These are phyloP conservation scores for Ophiocordyceps polyrhachis-furcata DNA, from an alignment of 2,329 filamentous ascomycete genomes.

Conservation along the genomic window DNA sequence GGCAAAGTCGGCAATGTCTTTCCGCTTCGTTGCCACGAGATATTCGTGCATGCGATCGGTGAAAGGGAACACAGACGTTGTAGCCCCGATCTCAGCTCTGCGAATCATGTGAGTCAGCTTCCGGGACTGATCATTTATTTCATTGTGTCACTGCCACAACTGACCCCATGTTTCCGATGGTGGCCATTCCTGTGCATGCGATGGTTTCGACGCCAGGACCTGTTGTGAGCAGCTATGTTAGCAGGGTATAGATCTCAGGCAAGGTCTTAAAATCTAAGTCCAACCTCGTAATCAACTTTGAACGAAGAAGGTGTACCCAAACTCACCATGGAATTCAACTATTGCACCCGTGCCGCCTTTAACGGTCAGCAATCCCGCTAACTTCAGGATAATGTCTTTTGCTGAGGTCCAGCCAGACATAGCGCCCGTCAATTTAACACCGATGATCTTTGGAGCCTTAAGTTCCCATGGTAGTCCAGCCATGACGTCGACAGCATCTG, in stretches of 20 bases:
- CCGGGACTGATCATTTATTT: not conserved
- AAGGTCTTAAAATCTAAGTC: too few species aligned
- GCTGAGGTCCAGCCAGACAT: conserved; percentile 82
- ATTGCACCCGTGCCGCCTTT: conserved; percentile 86
- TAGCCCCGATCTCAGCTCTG: conserved; percentile 69
- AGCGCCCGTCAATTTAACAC: conserved; percentile 66
- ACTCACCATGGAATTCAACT: conserved; percentile 63
- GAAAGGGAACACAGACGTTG: conserved; percentile 88
- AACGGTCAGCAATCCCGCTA: conserved; percentile 81
- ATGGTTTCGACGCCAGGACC: conserved; percentile 71
- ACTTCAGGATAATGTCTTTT: conserved; percentile 84
- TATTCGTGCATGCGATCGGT: conserved; percentile 70
- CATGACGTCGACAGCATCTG: conserved; percentile 89
- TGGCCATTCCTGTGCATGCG: conserved; percentile 85
- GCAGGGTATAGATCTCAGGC: too few species aligned
- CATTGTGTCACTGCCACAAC: not conserved
- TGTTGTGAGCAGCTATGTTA: too few species aligned
- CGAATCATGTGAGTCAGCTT: too few species aligned
- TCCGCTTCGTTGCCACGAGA: conserved; percentile 59
- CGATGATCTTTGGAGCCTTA: conserved; percentile 79
- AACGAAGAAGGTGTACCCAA: too few species aligned
- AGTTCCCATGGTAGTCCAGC: conserved; percentile 96
- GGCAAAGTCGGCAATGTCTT: conserved; percentile 47
- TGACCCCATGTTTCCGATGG: conserved; percentile 67
- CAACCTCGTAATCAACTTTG: too few species aligned